phyloP scores from a whole-genome alignment of 495 filamentous ascomycete species.

The Antarctomyces pellizariae region DNA sequence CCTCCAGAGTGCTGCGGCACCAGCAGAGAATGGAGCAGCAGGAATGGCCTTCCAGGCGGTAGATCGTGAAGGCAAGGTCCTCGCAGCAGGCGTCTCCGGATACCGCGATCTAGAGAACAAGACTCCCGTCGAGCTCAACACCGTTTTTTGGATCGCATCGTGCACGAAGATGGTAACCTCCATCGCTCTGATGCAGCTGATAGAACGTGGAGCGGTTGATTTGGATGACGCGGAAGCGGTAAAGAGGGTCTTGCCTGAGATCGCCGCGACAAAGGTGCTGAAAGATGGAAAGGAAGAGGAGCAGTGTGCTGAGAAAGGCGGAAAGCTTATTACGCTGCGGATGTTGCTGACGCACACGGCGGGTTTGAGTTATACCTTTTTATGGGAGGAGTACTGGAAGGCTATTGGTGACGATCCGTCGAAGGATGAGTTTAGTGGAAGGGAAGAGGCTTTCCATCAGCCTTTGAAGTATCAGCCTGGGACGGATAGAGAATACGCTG shows the following conservation, averaged over 20 bases:
- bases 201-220: slow-evolving; percentile 27
- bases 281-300: slow-evolving; percentile 17
- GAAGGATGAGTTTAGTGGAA: slow-evolving; percentile 28
- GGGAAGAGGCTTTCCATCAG: slow-evolving; percentile 17
- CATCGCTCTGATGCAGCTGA: slow-evolving; percentile 36
- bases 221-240: slow-evolving; percentile 27
- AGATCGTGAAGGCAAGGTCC: too few relatives aligned
- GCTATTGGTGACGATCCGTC: slow-evolving; percentile 23
- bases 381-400: slow-evolving; percentile 24
- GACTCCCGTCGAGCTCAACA: slow-evolving; percentile 26
- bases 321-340: slow-evolving; percentile 33
- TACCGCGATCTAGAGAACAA: slow-evolving; percentile 16
- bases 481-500: slow-evolving; percentile 31
- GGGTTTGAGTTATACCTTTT: slow-evolving; percentile 28
- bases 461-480: slow-evolving; percentile 37
- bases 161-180: slow-evolving; percentile 31
- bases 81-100: slow-evolving; percentile 24
- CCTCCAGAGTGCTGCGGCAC: too few relatives aligned
- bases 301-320: slow-evolving; percentile 23
- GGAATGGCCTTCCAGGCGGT: too few relatives aligned
- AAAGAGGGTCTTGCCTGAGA: slow-evolving; percentile 25
- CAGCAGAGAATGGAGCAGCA: too few relatives aligned
- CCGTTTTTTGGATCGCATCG: slow-evolving; percentile 33
- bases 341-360: slow-evolving; percentile 39
- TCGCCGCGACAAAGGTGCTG: slow-evolving; percentile 25